Percentiles rank a stretch among this genome's conserved stretches.
Evolutionary conservation across 2,329 filamentous ascomycete species (phyloP).

Genomic region (Periconia macrospinosa): DNA sequence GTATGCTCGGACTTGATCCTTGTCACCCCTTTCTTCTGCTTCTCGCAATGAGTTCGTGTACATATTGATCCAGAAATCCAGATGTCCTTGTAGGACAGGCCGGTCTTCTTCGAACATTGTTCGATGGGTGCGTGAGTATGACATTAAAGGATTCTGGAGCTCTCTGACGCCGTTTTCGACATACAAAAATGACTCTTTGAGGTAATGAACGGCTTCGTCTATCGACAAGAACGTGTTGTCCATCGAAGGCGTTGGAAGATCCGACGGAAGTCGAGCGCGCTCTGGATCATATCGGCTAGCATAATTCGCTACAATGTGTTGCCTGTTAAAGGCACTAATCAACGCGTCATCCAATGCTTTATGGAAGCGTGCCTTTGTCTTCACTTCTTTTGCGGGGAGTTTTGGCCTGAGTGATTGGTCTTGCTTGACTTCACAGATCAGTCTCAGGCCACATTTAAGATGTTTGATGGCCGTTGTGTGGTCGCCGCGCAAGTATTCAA

Average conservation of each 20-base stretch:
- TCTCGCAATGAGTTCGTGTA: constrained; percentile 1
- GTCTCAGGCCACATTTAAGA: constrained; percentile 45
- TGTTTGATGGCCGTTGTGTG: constrained; percentile 43
- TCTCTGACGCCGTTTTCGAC: neutral
- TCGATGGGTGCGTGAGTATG: neutral
- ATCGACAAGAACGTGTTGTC: neutral
- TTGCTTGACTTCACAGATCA: constrained; percentile 33
- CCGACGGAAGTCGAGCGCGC: constrained; percentile 19
- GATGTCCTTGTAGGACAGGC: neutral
- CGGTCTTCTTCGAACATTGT: neutral
- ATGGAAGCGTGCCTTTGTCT: neutral
- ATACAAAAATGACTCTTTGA: neutral
- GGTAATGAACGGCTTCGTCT: constrained; percentile 4
- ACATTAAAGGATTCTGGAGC: neutral
- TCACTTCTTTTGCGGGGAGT: neutral
- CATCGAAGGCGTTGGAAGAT: neutral
- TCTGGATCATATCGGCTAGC: constrained; percentile 37
- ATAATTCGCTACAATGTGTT: constrained; percentile 22
- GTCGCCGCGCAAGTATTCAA: constrained; percentile 47
- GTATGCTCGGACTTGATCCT: neutral
- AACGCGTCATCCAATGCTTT: neutral
- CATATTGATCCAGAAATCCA: constrained; percentile 4
- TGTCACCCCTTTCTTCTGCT: neutral
- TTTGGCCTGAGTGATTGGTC: neutral
- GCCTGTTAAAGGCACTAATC: neutral